Conservation (phyloP, 192 early-diverging fungal species). For the Cetraspora pellucida region DNA sequence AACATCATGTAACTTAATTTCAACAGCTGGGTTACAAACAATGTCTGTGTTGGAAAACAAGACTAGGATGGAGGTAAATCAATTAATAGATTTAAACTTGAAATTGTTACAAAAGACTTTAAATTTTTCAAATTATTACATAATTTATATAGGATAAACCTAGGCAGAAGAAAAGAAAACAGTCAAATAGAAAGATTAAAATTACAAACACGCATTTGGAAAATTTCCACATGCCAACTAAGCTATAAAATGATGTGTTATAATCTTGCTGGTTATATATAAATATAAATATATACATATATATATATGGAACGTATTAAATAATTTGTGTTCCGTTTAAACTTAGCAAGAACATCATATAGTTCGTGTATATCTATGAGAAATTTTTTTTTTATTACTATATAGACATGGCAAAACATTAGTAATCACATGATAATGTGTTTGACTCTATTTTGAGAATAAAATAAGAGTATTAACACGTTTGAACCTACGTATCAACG, state of each 20-base stretch:
- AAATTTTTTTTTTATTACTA: too few relatives aligned
- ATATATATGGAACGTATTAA: background rate
- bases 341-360: too few relatives aligned
- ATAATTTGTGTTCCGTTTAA: background rate
- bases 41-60: slow-evolving; percentile 73
- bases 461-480: too few relatives aligned
- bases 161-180: slow-evolving; percentile 62
- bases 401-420: too few relatives aligned
- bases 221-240: slow-evolving; percentile 54
- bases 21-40: slow-evolving; percentile 65
- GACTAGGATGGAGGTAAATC: slow-evolving; percentile 50
- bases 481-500: too few relatives aligned
- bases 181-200: slow-evolving; percentile 67
- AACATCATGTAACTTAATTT: background rate
- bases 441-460: too few relatives aligned
- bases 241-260: background rate
- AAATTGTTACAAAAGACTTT: too few relatives aligned
- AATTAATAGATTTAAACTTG: too few relatives aligned
- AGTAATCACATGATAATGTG: too few relatives aligned
- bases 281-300: background rate
- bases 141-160: slow-evolving; percentile 42
- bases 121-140: background rate
- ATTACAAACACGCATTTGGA: slow-evolving; percentile 81
- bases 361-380: too few relatives aligned
- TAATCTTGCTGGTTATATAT: background rate